phyloP scores from a whole-genome alignment of 257 asterid species.

The Rubia yunnanensis region DNA sequence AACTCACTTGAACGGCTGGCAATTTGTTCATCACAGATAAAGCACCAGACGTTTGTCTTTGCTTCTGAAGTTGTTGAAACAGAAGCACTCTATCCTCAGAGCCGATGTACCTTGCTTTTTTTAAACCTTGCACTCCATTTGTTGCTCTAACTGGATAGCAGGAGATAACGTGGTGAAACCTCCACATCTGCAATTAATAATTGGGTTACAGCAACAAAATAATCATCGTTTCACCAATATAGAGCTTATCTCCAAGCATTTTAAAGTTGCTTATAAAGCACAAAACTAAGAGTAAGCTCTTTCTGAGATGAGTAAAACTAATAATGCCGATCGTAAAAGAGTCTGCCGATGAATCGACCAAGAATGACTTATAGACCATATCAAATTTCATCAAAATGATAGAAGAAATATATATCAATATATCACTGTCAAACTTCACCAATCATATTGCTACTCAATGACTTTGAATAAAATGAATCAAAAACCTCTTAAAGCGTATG shows the following conservation, averaged over 20 bases:
- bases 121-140: slow-evolving; percentile 38
- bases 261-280: no score
- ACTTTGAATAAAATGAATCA: no score
- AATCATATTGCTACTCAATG: no score
- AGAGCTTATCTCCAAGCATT: slow-evolving; percentile 51
- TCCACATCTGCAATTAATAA: slow-evolving; percentile 56
- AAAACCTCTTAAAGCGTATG: no score
- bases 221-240: slow-evolving; percentile 49
- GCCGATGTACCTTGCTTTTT: slow-evolving; percentile 49
- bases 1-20: slow-evolving; percentile 60
- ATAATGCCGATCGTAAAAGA: no score
- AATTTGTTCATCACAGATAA: slow-evolving; percentile 60
- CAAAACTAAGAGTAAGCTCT: no score
- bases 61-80: slow-evolving; percentile 69
- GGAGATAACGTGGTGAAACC: slow-evolving; percentile 65
- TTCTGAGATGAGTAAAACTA: no score
- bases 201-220: slow-evolving; percentile 16
- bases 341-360: no score
- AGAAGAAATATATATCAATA: no score
- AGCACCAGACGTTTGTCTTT: slow-evolving; percentile 48
- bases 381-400: no score
- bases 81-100: slow-evolving; percentile 51
- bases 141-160: slow-evolving; percentile 65
- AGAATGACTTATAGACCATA: no score
- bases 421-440: no score